Conservation (phyloP, 306 rosid genomes). For the Bauhinia variegata region DNA sequence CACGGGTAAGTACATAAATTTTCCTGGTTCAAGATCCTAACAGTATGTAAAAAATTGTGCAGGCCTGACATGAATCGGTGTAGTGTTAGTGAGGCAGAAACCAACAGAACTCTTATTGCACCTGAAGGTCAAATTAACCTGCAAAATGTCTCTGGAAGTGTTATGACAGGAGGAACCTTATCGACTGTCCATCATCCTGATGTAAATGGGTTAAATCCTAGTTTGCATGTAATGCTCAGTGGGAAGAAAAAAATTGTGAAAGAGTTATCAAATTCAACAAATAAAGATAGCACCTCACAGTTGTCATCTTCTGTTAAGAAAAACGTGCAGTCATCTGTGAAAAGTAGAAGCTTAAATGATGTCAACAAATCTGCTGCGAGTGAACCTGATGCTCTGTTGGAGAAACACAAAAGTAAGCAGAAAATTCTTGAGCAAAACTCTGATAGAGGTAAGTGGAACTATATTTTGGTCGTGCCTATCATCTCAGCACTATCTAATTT, state of each 20-base stretch:
- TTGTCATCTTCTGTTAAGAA: constrained; percentile 63
- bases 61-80: constrained; percentile 97
- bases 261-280: constrained; percentile 48
- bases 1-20: constrained; percentile 2
- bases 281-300: constrained; percentile 63
- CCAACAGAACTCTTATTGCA: constrained; percentile 66
- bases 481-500: constrained; percentile 28
- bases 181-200: constrained; percentile 57
- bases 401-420: constrained; percentile 69
- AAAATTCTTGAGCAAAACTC: constrained; percentile 50
- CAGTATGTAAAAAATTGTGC: constrained; percentile 30
- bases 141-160: constrained; percentile 50
- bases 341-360: constrained; percentile 88
- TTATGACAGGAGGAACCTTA: constrained; percentile 47
- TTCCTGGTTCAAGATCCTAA: constrained; percentile 25
- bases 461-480: constrained; percentile 31
- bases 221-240: constrained; percentile 49
- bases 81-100: constrained; percentile 78
- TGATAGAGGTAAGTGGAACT: constrained; percentile 66
- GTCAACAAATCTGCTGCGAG: constrained; percentile 59
- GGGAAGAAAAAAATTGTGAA: constrained; percentile 67
- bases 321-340: constrained; percentile 54
- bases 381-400: constrained; percentile 59
- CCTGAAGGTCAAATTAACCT: constrained; percentile 63
- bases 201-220: constrained; percentile 53